These are phyloP conservation scores for Russula dissimulans DNA, from an alignment of 768 basidiomycete genomes.

Conservation along the genomic window DNA sequence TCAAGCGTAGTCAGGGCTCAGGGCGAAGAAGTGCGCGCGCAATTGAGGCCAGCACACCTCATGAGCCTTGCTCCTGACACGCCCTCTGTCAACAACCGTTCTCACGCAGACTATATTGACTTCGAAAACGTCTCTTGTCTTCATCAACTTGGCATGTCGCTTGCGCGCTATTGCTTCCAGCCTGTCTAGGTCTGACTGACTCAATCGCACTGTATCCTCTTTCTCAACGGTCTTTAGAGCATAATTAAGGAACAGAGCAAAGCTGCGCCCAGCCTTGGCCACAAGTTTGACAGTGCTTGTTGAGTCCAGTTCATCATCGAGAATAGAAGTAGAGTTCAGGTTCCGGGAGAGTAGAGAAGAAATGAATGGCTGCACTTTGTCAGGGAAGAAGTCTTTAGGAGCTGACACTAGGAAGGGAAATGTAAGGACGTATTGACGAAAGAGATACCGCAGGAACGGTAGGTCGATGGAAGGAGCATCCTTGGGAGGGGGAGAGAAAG, in stretches of 20 bases:
- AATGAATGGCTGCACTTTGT: conserved; percentile 92
- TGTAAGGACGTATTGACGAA: conserved; percentile 86
- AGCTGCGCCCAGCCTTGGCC: conserved; percentile 73
- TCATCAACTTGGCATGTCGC: conserved; percentile 40
- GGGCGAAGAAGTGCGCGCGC: neutral
- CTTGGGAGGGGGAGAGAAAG: conserved; percentile 68
- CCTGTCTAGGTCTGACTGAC: conserved; percentile 72
- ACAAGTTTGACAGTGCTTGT: conserved; percentile 59
- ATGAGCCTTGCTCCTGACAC: conserved; percentile 76
- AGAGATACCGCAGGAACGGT: conserved; percentile 83
- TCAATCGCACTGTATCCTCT: conserved; percentile 87
- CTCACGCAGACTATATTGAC: conserved; percentile 89
- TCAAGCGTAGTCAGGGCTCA: neutral
- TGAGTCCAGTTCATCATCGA: conserved; percentile 48
- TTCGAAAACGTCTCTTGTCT: conserved; percentile 57
- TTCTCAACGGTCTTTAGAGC: conserved; percentile 74
- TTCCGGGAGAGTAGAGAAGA: conserved; percentile 75
- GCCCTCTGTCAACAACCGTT: conserved; percentile 72
- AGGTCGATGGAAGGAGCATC: conserved; percentile 55
- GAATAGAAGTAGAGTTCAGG: conserved; percentile 48
- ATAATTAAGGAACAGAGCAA: conserved; percentile 71
- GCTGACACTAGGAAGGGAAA: conserved; percentile 92
- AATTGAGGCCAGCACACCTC: conserved; percentile 48
- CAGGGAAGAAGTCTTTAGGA: conserved; percentile 85
- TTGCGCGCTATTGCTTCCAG: conserved; percentile 65